Conservation (phyloP, 768 basidiomycete species). For the Hericium alpestre region DNA sequence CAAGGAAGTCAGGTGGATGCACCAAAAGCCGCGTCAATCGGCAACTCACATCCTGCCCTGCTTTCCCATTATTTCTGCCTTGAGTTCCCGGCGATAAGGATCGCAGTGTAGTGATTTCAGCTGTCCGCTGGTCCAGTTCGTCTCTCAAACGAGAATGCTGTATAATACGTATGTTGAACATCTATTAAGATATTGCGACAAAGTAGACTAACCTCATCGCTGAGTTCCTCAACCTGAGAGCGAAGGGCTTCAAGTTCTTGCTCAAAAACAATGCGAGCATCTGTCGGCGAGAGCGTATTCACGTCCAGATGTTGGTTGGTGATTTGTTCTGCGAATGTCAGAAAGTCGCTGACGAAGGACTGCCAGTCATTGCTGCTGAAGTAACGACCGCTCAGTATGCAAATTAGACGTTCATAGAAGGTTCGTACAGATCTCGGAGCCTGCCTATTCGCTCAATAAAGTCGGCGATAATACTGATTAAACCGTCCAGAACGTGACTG, state of each 20-base stretch:
- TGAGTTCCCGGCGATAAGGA: constrained; percentile 32
- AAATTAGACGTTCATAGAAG: background rate
- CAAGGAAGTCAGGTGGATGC: constrained; percentile 5
- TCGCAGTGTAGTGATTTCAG: constrained; percentile 57
- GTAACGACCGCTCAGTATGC: background rate
- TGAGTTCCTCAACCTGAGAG: constrained; percentile 50
- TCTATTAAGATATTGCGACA: background rate
- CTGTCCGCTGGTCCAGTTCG: constrained; percentile 52
- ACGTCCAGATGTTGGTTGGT: constrained; percentile 57
- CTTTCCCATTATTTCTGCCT: constrained; percentile 33
- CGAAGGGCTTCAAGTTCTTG: constrained; percentile 55
- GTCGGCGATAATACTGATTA: background rate
- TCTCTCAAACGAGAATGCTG: constrained; percentile 43
- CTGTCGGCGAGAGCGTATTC: constrained; percentile 28
- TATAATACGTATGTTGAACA: background rate
- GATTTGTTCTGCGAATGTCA: constrained; percentile 51
- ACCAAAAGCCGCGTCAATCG: background rate
- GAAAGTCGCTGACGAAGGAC: constrained; percentile 47
- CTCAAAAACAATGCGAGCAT: constrained; percentile 32
- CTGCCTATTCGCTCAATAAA: background rate
- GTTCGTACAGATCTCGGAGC: background rate
- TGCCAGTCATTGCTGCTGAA: constrained; percentile 58
- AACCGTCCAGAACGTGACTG: background rate
- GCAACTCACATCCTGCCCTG: constrained; percentile 42
- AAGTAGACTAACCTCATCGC: constrained; percentile 44